phyloP scores from a whole-genome alignment of 208 protist genomes.

The Trypanosoma melophagium region DNA sequence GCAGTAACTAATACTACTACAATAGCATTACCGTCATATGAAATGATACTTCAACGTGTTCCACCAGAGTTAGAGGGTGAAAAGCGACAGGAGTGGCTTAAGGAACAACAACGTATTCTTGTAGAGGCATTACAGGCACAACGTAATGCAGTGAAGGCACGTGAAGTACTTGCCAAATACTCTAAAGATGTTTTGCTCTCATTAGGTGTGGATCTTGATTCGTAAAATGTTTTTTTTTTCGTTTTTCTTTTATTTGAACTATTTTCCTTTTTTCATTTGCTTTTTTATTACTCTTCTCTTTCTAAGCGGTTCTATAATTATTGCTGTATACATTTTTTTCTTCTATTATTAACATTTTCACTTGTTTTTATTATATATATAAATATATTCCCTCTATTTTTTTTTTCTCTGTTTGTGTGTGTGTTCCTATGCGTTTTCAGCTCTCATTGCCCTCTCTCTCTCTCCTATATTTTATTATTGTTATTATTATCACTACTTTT shows the following conservation, averaged over 20 bases:
- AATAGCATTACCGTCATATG: slow-evolving; percentile 5
- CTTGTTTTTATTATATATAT: too few relatives aligned
- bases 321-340: neutral
- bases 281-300: slow-evolving; percentile 3
- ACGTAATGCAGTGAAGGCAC: slow-evolving; percentile 49
- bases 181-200: slow-evolving; percentile 14
- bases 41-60: slow-evolving; percentile 16
- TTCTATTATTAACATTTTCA: neutral
- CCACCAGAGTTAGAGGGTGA: slow-evolving; percentile 12
- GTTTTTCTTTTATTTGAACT: neutral
- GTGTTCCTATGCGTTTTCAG: too few relatives aligned
- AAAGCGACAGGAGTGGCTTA: slow-evolving; percentile 33
- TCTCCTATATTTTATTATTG: slow-evolving; percentile 3
- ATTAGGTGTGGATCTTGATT: neutral
- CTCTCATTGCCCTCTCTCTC: neutral
- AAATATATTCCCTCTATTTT: too few relatives aligned
- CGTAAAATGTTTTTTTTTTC: neutral
- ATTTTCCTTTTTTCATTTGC: neutral
- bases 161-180: slow-evolving; percentile 49
- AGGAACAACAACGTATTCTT: slow-evolving; percentile 44
- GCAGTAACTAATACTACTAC: neutral
- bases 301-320: neutral
- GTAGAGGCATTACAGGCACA: slow-evolving; percentile 67
- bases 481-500: neutral
- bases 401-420: too few relatives aligned